Percentiles rank a stretch among this genome's conserved stretches.
phyloP scores from a whole-genome alignment of 169 alveolate genomes.

The Plasmodium cynomolgi region DNA sequence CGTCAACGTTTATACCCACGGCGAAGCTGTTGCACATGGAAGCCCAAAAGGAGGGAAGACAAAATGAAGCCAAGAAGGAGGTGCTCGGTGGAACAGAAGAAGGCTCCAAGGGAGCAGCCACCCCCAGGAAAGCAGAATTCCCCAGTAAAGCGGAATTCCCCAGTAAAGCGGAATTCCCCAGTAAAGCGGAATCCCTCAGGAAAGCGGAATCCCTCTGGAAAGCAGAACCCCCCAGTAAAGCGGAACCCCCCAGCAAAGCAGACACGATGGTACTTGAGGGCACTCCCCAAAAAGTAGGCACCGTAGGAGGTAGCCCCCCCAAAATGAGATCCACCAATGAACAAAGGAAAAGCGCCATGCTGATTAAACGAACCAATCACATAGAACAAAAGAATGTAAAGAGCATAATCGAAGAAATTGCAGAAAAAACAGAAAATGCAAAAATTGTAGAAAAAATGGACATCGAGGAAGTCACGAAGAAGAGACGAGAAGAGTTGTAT shows the following conservation, averaged over 20 bases:
- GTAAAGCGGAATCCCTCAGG: neutral
- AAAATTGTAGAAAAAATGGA: slow-evolving; percentile 71
- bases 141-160: too few species aligned
- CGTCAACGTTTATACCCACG: slow-evolving; percentile 57
- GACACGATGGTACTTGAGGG: neutral
- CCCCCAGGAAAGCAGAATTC: neutral
- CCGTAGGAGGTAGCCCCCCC: neutral
- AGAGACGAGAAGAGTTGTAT: slow-evolving; percentile 54
- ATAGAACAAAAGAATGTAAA: slow-evolving; percentile 22
- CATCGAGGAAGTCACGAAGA: slow-evolving; percentile 55
- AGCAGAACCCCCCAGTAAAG: neutral
- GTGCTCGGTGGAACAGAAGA: neutral
- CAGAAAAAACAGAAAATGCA: slow-evolving; percentile 75
- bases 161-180: neutral
- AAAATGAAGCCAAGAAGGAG: slow-evolving; percentile 2
- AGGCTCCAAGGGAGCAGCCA: neutral
- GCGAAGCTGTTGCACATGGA: slow-evolving; percentile 57
- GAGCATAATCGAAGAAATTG: slow-evolving; percentile 38
- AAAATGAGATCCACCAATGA: neutral
- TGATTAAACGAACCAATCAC: neutral
- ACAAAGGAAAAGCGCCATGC: neutral
- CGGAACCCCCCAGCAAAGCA: neutral
- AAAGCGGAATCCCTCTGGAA: neutral
- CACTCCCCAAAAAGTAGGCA: neutral
- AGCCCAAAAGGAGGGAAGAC: slow-evolving; percentile 6